Evolutionary conservation across 441 rosid genomes (phyloP), one percentile per base, ranked within the genome.

Genomic region (Raphanus hybrid): DNA sequence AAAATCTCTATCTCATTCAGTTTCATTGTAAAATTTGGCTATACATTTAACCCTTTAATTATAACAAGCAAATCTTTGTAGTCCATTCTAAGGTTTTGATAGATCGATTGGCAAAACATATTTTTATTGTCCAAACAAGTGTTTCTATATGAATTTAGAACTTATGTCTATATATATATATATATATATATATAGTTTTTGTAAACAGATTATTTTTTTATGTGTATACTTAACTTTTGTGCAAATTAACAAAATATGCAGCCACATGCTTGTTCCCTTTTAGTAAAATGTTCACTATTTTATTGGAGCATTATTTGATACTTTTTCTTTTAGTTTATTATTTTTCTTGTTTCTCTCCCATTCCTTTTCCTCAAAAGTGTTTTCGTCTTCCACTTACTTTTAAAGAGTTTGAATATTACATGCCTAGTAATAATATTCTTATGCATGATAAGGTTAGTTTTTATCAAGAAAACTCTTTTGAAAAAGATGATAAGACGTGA

Each of bases 401-500:
- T 4, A 35, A 65, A 71, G 61, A 71, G 41, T 64, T 43, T 55
- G 43, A n/a, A 65, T 71, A 29, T 58, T 41, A 57, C 71, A 71
- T 64, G 76, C 9, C 62, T 43, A 64, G 50, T 65, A 58, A 69
- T 77, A 23, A 66, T 77, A 58, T 64, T 63, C n/a, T 43, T 70
- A 70, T 63, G 29, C 67, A 35, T 37, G 52, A 70, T 23, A 64
- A 76, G 45, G 57, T 64, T 39, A 26, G 32, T 37, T 70, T 39
- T 15, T 14, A 3, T 64, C 2, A 26, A 18, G 1, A 37, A 76
- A 43, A 27, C 62, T 58, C 76, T 71, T 71, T 77, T 71, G 55
- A n/a, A 70, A 78, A 71, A 73, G 73, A 78, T 67, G 77, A 78
- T 60, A 66, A 72, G 77, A 78, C 77, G 63, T 71, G 61, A 59